phyloP scores from a whole-genome alignment of 2,329 filamentous ascomycete genomes.

The Dryadomyces quercivorus region DNA sequence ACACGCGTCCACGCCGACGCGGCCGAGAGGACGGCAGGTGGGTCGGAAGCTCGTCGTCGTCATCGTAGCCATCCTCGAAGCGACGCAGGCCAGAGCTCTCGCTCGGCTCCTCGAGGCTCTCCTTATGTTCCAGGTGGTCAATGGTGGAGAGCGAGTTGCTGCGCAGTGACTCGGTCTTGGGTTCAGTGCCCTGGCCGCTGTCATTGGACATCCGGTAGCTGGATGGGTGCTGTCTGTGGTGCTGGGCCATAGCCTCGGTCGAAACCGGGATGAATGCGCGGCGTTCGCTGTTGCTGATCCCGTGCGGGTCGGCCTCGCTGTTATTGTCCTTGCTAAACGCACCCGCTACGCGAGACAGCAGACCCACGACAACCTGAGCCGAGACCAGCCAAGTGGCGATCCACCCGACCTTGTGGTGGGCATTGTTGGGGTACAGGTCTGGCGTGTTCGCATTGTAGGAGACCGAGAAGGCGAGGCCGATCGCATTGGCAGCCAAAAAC shows the following conservation, averaged over 20 bases:
- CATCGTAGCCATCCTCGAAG: conserved; percentile 26
- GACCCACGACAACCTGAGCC: conserved; percentile 56
- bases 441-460: conserved; percentile 73
- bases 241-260: conserved; percentile 38
- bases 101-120: conserved; percentile 31
- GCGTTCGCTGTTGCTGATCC: conserved; percentile 30
- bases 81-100: conserved; percentile 19
- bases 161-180: conserved; percentile 52
- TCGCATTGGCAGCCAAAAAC: conserved; percentile 51
- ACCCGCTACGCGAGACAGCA: conserved; percentile 49
- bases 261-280: conserved; percentile 52
- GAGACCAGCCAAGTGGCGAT: conserved; percentile 59
- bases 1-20: conserved; percentile 35
- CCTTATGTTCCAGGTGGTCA: conserved; percentile 22
- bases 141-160: conserved; percentile 53
- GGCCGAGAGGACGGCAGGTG: conserved; percentile 18
- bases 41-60: conserved; percentile 27
- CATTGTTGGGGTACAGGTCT: conserved; percentile 75
- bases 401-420: conserved; percentile 87
- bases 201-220: conserved; percentile 53
- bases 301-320: conserved; percentile 2
- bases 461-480: conserved; percentile 52
- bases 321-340: conserved; percentile 18
- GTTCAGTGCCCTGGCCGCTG: conserved; percentile 64
- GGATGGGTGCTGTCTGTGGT: conserved; percentile 18